Evolutionary conservation across 2,329 filamentous ascomycete genomes (phyloP).

Genomic region (Hirsutella rhossiliensis): DNA sequence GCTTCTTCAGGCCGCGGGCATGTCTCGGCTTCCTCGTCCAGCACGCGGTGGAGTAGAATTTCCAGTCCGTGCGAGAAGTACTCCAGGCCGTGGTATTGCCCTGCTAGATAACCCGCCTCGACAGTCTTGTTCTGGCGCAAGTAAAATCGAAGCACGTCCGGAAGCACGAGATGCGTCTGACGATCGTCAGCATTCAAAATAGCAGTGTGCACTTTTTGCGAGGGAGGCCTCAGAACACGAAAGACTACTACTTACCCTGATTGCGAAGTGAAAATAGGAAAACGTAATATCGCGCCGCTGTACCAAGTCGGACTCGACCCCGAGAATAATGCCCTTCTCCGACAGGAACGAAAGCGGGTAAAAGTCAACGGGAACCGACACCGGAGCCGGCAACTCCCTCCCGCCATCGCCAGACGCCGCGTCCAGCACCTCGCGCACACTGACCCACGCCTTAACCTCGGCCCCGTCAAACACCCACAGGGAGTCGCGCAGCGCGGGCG

Average conservation of each 20-base stretch:
- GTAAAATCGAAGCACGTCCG: constrained; percentile 72
- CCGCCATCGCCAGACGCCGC: constrained; percentile 53
- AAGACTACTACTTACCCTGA: constrained; percentile 63
- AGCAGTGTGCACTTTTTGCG: no score
- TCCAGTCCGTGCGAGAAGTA: constrained; percentile 93
- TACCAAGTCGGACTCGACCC: constrained; percentile 85
- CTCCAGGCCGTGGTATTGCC: constrained; percentile 73
- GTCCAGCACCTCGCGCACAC: constrained; percentile 72
- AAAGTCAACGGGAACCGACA: constrained; percentile 81
- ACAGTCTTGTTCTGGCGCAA: constrained; percentile 64
- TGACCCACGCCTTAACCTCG: constrained; percentile 78
- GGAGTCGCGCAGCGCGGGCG: constrained; percentile 60
- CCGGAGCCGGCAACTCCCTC: constrained; percentile 60
- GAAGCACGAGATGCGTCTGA: constrained; percentile 85
- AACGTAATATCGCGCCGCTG: constrained; percentile 87
- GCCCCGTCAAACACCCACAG: constrained; percentile 90
- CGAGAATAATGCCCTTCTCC: constrained; percentile 82
- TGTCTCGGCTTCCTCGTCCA: constrained; percentile 86
- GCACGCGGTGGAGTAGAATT: constrained; percentile 79
- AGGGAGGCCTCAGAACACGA: no score
- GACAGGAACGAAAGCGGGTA: constrained; percentile 82
- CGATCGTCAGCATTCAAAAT: not conserved
- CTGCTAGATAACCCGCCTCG: constrained; percentile 69
- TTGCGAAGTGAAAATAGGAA: constrained; percentile 77
- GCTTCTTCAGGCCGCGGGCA: constrained; percentile 50